Base-by-base conservation (phyloP, 148 eudicot genomes). In the Rhododendron simsii region DNA sequence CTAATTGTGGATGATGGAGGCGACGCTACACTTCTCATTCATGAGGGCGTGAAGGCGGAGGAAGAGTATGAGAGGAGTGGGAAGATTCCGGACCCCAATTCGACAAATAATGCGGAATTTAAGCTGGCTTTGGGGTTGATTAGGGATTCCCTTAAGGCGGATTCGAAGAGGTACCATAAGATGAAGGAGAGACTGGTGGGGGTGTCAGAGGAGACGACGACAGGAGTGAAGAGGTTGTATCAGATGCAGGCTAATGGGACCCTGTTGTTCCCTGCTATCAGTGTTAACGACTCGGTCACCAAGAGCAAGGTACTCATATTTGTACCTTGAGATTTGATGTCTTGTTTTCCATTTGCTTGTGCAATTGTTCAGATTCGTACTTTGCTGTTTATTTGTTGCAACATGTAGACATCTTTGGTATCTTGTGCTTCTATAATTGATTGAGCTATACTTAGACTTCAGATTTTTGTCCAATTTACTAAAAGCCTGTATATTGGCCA, bases 171-270 rank as follows among this genome's bases (percentile, higher is more conserved):
- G 94, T 96, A 94, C 89, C 92, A 93, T 85, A 94, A 90, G 93
- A 94, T 95, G 96, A 93, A 93, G 93, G 90, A 87, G 41, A 94
- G 96, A 84, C 78, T 95, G 89, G 95, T 93, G 5, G 99, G 99
- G 82, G 99, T 96, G 13, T 96, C 99, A 1, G 99, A 96, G 88
- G 99, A 96, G 92, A 96, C 99, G 80, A 96, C 99, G 84, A 96
- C 99, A 53, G 99, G 99, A 83, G 99, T 96, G 12, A 95, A 96
- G 96, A 94, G 99, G 91, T 89, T 96, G 81, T 96, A 96, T 88
- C 98, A 96, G 92, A 96, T 95, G 99, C 95, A 94, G 88, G 87
- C 80, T 35, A 93, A 88, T 71, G 96, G 96, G 2, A 91, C 94
- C 37, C 83, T 96, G 82, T 88, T 96, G 90, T 94, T 96, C 93